These are phyloP conservation scores for Gigaspora rosea DNA, from an alignment of 192 early-diverging fungal genomes.

Conservation along the genomic window DNA sequence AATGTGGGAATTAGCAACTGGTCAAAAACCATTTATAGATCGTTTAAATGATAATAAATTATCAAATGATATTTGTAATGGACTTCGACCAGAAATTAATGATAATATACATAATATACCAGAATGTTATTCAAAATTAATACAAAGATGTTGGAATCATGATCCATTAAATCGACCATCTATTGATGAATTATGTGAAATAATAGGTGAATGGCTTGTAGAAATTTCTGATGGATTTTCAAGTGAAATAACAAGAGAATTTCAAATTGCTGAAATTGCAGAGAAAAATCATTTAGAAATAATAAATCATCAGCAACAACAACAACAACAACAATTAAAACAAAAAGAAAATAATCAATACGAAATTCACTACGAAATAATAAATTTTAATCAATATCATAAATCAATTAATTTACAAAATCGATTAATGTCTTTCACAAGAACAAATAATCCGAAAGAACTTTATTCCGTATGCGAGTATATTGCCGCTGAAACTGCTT, in stretches of 20 bases:
- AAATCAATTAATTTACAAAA: neutral
- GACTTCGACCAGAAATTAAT: neutral
- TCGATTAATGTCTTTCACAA: neutral
- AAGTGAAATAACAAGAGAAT: neutral
- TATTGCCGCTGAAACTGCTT: constrained; percentile 1
- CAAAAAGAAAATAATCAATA: neutral
- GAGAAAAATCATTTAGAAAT: neutral
- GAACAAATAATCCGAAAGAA: neutral
- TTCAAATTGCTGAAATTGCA: neutral
- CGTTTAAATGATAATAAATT: constrained; percentile 24
- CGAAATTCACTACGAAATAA: neutral
- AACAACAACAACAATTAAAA: neutral
- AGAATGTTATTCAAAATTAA: neutral
- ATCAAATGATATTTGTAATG: constrained; percentile 19
- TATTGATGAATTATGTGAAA: constrained; percentile 43
- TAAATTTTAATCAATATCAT: neutral
- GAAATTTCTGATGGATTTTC: neutral
- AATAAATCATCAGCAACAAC: neutral
- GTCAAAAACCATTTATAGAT: constrained; percentile 35
- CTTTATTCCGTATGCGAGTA: neutral
- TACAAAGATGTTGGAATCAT: constrained; percentile 20
- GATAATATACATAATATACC: constrained; percentile 4
- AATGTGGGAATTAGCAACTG: constrained; percentile 47
- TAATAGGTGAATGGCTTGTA: neutral
- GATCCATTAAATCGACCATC: constrained; percentile 25